These are phyloP conservation scores for Thelephora aurantiotincta DNA, from an alignment of 768 basidiomycete genomes.

Conservation along the genomic window DNA sequence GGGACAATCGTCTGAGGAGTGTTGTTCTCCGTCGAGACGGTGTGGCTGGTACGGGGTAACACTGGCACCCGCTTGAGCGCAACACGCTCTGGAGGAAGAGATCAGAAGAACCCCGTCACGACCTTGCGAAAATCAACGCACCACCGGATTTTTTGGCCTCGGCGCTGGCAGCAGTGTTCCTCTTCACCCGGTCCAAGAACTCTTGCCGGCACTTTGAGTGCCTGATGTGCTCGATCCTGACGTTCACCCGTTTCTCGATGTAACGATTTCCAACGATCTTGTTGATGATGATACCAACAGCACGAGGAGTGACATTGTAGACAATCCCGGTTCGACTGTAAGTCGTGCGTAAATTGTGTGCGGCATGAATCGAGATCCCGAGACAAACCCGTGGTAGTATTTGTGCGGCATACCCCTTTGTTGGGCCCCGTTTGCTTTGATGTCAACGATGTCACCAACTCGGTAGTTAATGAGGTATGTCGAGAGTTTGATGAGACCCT, in stretches of 20 bases:
- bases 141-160: slow-evolving; percentile 87
- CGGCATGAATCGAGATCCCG: background rate
- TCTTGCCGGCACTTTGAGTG: slow-evolving; percentile 98
- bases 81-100: slow-evolving; percentile 44
- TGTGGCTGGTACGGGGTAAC: slow-evolving; percentile 67
- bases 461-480: slow-evolving; percentile 90
- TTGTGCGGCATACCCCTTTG: slow-evolving; percentile 99
- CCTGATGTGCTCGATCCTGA: slow-evolving; percentile 88
- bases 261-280: slow-evolving; percentile 99
- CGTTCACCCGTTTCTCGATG: slow-evolving; percentile 98
- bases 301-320: slow-evolving; percentile 92
- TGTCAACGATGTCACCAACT: slow-evolving; percentile 98
- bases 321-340: slow-evolving; percentile 84
- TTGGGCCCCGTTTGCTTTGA: slow-evolving; percentile 97
- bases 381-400: slow-evolving; percentile 86
- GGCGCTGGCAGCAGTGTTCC: slow-evolving; percentile 70
- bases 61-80: slow-evolving; percentile 76
- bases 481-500: slow-evolving; percentile 81
- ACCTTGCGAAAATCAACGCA: slow-evolving; percentile 15
- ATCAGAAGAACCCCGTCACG: background rate
- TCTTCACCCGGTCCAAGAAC: slow-evolving; percentile 92
- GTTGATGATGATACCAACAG: slow-evolving; percentile 95
- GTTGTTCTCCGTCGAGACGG: slow-evolving; percentile 62
- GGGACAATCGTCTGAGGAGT: slow-evolving; percentile 87
- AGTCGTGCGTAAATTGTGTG: background rate